A percentile compares a stretch with the other conserved stretches of the same genome.
Evolutionary conservation across 805 yeast genomes (phyloP).

Genomic region (Nakazawaea anatomiae): DNA sequence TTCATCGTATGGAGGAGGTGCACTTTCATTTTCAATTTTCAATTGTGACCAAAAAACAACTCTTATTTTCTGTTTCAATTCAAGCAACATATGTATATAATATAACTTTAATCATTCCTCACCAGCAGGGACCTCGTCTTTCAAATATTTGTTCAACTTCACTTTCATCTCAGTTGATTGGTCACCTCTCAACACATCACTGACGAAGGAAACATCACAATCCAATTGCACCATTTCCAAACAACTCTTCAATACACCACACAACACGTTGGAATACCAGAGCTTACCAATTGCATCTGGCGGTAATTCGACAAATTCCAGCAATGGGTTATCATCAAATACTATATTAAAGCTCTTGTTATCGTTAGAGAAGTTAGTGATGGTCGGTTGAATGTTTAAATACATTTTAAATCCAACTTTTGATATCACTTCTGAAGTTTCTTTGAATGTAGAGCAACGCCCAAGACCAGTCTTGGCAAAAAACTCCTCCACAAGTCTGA

Average conservation of each 20-base stretch:
- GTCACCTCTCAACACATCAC: constrained; percentile 81
- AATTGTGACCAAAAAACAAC: too few relatives aligned
- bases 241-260: constrained; percentile 89
- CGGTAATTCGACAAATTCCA: constrained; percentile 94
- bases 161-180: constrained; percentile 74
- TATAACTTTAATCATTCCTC: constrained; percentile 45
- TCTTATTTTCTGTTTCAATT: too few relatives aligned
- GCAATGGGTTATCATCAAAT: constrained; percentile 80
- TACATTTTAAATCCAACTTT: constrained; percentile 90
- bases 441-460: constrained; percentile 73
- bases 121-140: constrained; percentile 96
- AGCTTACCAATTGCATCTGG: constrained; percentile 67
- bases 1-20: too few relatives aligned
- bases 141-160: constrained; percentile 62
- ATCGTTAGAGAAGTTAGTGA: constrained; percentile 73
- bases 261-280: constrained; percentile 89
- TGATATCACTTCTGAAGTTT: constrained; percentile 80
- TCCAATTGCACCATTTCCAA: constrained; percentile 94
- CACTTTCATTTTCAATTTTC: too few relatives aligned
- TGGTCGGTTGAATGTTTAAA: constrained; percentile 71
- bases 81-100: background rate
- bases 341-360: constrained; percentile 68
- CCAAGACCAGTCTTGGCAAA: constrained; percentile 82
- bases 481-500: constrained; percentile 87
- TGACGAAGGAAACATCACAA: constrained; percentile 73